Conservation (phyloP, 139 green algal species). For the Prasinococcaceae sp. region DNA sequence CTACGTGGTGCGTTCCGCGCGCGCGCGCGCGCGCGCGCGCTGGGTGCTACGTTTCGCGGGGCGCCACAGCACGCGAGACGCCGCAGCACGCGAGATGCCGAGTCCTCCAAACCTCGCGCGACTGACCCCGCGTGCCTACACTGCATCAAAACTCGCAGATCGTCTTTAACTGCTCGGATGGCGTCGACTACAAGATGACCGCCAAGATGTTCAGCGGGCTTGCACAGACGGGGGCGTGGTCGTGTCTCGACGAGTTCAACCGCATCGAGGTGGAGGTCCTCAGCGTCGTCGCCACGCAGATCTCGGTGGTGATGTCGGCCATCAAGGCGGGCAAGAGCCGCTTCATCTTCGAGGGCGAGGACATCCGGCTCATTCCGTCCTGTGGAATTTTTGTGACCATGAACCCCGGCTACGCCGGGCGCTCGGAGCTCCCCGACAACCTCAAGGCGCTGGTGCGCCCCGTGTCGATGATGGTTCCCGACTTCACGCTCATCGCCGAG, state of each 20-base stretch:
- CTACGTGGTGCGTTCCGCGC: neutral
- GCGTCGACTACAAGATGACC: constrained; percentile 72
- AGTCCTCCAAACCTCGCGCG: too few species aligned
- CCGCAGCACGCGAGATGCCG: too few species aligned
- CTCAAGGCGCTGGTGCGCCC: constrained; percentile 61
- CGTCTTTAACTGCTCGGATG: constrained; percentile 78
- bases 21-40: too few species aligned
- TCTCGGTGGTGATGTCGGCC: constrained; percentile 57
- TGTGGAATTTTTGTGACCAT: constrained; percentile 80
- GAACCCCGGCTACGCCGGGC: constrained; percentile 65
- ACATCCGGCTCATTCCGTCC: constrained; percentile 59
- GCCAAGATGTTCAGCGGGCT: constrained; percentile 68
- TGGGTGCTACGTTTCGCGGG: constrained; percentile 9
- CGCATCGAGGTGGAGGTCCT: constrained; percentile 76
- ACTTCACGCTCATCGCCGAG: constrained; percentile 75
- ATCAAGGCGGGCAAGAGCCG: constrained; percentile 58
- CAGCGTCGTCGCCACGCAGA: constrained; percentile 66
- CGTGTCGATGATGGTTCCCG: constrained; percentile 77
- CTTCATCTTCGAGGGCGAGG: constrained; percentile 60
- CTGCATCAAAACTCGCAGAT: too few species aligned
- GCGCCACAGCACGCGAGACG: too few species aligned
- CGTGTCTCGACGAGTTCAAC: constrained; percentile 80
- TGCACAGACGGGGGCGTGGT: constrained; percentile 65
- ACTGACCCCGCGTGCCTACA: too few species aligned
- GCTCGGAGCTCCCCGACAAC: constrained; percentile 51